Evolutionary conservation across 805 yeast genomes (phyloP).

Genomic region (Wickerhamia fluorescens): DNA sequence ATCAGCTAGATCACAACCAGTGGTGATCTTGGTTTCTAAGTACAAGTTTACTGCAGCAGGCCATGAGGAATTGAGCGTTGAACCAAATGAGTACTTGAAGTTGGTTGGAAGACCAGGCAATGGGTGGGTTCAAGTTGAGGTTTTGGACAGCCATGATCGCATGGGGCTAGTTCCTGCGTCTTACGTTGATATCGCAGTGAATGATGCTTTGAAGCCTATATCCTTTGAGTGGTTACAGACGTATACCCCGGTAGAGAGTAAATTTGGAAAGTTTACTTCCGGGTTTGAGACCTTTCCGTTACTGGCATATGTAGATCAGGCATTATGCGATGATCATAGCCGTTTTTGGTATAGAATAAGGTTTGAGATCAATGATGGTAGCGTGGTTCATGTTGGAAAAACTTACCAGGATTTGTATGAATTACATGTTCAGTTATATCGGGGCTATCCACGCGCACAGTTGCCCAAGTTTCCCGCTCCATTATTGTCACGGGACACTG

Average conservation of each 20-base stretch:
- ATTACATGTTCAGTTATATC: slow-evolving; percentile 22
- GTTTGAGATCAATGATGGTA: slow-evolving; percentile 18
- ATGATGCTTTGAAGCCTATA: slow-evolving; percentile 28
- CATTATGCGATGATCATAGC: slow-evolving; percentile 15
- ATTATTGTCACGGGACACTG: too few species aligned
- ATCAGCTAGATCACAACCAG: slow-evolving; percentile 5
- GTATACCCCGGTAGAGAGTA: slow-evolving; percentile 1
- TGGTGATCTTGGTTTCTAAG: slow-evolving; percentile 22
- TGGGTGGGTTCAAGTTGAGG: slow-evolving; percentile 33
- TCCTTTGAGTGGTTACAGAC: slow-evolving; percentile 25
- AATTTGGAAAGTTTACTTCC: not conserved
- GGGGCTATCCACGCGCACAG: slow-evolving; percentile 3
- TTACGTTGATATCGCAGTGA: slow-evolving; percentile 33
- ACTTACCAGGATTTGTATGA: slow-evolving; percentile 32
- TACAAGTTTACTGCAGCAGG: slow-evolving; percentile 25
- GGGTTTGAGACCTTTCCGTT: too few species aligned
- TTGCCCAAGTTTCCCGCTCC: slow-evolving; percentile 30
- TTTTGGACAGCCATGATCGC: slow-evolving; percentile 13
- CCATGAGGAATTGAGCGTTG: slow-evolving; percentile 20
- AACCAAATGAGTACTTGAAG: slow-evolving; percentile 22
- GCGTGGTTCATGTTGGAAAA: slow-evolving; percentile 19
- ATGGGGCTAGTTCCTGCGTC: slow-evolving; percentile 33
- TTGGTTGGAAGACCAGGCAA: slow-evolving; percentile 30
- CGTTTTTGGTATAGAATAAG: slow-evolving; percentile 29
- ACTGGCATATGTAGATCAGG: slow-evolving; percentile 18